Percentiles rank a stretch among this genome's conserved stretches.
These are phyloP conservation scores for Nannochloropsis limnetica DNA, from an alignment of 352 stramenopile species.

Conservation along the genomic window DNA sequence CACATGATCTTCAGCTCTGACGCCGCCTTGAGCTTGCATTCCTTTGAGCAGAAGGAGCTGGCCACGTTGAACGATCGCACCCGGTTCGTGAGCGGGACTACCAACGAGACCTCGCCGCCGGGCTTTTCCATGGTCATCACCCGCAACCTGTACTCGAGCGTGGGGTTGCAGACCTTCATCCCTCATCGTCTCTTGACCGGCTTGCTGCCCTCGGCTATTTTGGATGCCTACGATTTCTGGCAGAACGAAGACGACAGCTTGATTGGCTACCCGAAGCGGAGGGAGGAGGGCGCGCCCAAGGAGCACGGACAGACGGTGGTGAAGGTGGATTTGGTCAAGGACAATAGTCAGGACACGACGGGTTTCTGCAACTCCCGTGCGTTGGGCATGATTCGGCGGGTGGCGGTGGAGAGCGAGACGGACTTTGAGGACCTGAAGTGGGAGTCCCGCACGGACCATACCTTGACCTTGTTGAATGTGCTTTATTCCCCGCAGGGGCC, in stretches of 20 bases:
- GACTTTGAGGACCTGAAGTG: slow-evolving; percentile 16
- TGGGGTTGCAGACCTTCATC: slow-evolving; percentile 52
- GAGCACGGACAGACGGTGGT: slow-evolving; percentile 29
- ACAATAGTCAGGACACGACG: slow-evolving; percentile 58
- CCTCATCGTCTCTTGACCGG: slow-evolving; percentile 77
- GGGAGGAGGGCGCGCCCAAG: slow-evolving; percentile 8
- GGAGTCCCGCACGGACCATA: background rate
- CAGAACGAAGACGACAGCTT: slow-evolving; percentile 85
- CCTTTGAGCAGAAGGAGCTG: slow-evolving; percentile 34
- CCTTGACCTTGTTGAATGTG: slow-evolving; percentile 83
- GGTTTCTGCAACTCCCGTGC: slow-evolving; percentile 56
- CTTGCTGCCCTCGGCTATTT: slow-evolving; percentile 77
- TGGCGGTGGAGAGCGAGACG: background rate
- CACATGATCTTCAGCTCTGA: slow-evolving; percentile 95
- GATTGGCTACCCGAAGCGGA: slow-evolving; percentile 75
- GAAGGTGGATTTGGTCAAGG: slow-evolving; percentile 40
- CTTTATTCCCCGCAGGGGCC: slow-evolving; percentile 67
- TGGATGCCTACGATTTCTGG: slow-evolving; percentile 94
- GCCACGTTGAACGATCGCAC: slow-evolving; percentile 1
- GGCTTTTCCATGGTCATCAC: slow-evolving; percentile 76
- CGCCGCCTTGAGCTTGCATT: slow-evolving; percentile 71
- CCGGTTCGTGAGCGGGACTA: background rate
- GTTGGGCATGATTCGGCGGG: slow-evolving; percentile 36
- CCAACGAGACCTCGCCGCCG: slow-evolving; percentile 27
- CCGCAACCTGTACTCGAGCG: slow-evolving; percentile 60